Conservation (phyloP, 2,329 filamentous ascomycete species). For the Geosmithia morbida region DNA sequence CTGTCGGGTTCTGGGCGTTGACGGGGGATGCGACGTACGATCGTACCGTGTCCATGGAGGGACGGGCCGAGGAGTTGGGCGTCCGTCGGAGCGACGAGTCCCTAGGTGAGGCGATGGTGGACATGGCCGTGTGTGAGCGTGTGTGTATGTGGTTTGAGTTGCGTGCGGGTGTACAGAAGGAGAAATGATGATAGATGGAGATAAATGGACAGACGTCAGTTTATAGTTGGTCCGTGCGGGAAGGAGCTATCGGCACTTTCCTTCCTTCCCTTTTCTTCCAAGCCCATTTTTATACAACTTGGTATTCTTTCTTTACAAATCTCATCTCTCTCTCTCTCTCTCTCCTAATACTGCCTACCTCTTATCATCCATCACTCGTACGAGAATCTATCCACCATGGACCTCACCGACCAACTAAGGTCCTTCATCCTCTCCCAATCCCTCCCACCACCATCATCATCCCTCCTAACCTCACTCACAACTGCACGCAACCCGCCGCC, state of each 20-base stretch:
- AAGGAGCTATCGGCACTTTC: not conserved
- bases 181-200: no score
- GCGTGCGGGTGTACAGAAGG: not conserved
- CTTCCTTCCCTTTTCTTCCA: not conserved
- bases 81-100: constrained; percentile 46
- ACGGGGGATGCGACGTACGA: constrained; percentile 43
- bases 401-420: not conserved
- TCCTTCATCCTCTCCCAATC: constrained; percentile 1
- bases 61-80: constrained; percentile 61
- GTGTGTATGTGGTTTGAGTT: not conserved
- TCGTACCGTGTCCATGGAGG: constrained; percentile 52
- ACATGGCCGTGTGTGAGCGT: constrained; percentile 29
- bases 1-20: constrained; percentile 5
- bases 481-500: constrained; percentile 38
- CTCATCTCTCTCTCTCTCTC: not conserved
- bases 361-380: no score
- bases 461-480: constrained; percentile 53
- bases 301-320: not conserved
- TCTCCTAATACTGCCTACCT: not conserved
- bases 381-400: not conserved
- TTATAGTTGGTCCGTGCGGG: no score
- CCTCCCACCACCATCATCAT: constrained; percentile 32
- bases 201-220: no score
- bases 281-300: not conserved
- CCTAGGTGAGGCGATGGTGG: constrained; percentile 49